These are phyloP conservation scores for Leccinum obscurum DNA, from an alignment of 768 basidiomycete species.

Conservation along the genomic window DNA sequence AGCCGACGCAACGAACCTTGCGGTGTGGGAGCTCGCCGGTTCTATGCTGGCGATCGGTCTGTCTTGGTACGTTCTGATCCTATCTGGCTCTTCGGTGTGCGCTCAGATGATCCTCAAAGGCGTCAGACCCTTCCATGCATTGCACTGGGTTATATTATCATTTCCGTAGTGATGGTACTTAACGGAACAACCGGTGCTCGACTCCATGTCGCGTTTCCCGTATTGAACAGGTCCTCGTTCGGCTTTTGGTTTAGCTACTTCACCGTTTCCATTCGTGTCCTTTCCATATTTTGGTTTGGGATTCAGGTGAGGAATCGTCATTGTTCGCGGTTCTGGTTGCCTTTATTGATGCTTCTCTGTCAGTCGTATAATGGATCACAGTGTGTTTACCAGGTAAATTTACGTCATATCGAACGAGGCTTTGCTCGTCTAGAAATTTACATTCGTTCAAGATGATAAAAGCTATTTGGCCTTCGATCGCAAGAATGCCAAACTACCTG, in stretches of 20 bases:
- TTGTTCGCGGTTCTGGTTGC: background rate
- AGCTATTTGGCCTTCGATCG: slow-evolving; percentile 78
- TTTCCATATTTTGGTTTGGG: slow-evolving; percentile 83
- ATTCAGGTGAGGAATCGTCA: slow-evolving; percentile 50
- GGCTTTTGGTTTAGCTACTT: slow-evolving; percentile 92
- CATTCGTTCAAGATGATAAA: slow-evolving; percentile 56
- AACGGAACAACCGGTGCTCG: slow-evolving; percentile 81
- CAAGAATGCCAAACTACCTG: slow-evolving; percentile 63
- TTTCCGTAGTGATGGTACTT: slow-evolving; percentile 69
- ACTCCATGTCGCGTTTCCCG: slow-evolving; percentile 71
- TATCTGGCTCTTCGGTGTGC: background rate
- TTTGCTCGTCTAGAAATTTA: background rate
- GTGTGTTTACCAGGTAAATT: slow-evolving; percentile 60
- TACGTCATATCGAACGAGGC: background rate
- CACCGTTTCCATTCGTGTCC: slow-evolving; percentile 71
- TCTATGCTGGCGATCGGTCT: slow-evolving; percentile 76
- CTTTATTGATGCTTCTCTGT: background rate
- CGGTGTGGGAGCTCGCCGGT: slow-evolving; percentile 53
- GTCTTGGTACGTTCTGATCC: slow-evolving; percentile 48
- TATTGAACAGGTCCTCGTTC: slow-evolving; percentile 83
- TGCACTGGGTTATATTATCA: slow-evolving; percentile 69
- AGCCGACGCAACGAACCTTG: slow-evolving; percentile 38
- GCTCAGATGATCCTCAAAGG: slow-evolving; percentile 36
- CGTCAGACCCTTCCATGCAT: slow-evolving; percentile 68
- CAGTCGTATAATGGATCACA: slow-evolving; percentile 66